Conservation (phyloP, 768 basidiomycete genomes). For the Rhodosporidiobolus sp. region DNA sequence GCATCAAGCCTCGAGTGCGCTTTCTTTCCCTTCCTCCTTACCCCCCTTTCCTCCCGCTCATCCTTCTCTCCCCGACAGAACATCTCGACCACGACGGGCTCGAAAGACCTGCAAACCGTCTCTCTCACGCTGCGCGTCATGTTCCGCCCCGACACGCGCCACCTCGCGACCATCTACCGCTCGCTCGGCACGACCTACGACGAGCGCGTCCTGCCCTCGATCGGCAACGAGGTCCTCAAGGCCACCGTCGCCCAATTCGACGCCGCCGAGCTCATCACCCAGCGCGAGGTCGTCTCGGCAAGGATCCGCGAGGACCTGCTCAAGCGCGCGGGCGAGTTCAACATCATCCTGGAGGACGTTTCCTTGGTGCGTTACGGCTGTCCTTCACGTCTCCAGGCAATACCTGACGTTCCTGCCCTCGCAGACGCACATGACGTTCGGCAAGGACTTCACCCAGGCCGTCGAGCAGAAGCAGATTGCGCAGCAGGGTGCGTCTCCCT, state of each 20-base stretch:
- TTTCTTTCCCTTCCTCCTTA: neutral
- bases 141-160: slow-evolving; percentile 82
- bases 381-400: neutral
- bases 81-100: slow-evolving; percentile 97
- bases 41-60: slow-evolving; percentile 9
- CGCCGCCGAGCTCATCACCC: slow-evolving; percentile 92
- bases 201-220: slow-evolving; percentile 93
- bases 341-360: slow-evolving; percentile 92
- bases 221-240: slow-evolving; percentile 97
- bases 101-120: slow-evolving; percentile 96
- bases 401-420: neutral
- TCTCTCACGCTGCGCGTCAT: slow-evolving; percentile 93
- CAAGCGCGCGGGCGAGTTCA: slow-evolving; percentile 91
- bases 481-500: slow-evolving; percentile 72
- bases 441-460: slow-evolving; percentile 55
- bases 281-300: slow-evolving; percentile 93
- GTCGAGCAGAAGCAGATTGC: slow-evolving; percentile 99
- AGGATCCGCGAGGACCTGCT: slow-evolving; percentile 87
- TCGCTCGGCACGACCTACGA: slow-evolving; percentile 93
- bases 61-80: slow-evolving; percentile 57
- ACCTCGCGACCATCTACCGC: slow-evolving; percentile 91
- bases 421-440: slow-evolving; percentile 53
- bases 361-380: slow-evolving; percentile 61
- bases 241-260: slow-evolving; percentile 98
- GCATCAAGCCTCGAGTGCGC: slow-evolving; percentile 88